phyloP scores from a whole-genome alignment of 495 filamentous ascomycete genomes.

The Emericellopsis terricola region DNA sequence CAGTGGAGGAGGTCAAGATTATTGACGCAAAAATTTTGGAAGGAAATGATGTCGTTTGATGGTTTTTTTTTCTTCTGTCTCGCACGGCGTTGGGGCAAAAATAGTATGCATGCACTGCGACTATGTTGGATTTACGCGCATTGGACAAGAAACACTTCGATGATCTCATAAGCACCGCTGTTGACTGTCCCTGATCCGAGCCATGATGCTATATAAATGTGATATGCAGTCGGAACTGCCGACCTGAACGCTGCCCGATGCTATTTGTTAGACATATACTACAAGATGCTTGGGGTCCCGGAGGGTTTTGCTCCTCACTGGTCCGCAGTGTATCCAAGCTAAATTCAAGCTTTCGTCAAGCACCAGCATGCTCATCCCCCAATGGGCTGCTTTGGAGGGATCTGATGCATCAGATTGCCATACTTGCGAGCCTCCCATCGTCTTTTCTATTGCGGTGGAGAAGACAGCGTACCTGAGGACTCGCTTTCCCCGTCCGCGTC shows the following conservation, averaged over 20 bases:
- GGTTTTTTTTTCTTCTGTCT: no score
- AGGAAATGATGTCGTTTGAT: constrained; percentile 20
- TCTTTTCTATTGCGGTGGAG: constrained; percentile 20
- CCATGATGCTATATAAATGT: no score
- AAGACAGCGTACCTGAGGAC: constrained; percentile 31
- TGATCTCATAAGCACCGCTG: no score
- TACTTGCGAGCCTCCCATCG: neutral
- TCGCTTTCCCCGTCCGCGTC: constrained; percentile 28
- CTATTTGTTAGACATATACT: no score
- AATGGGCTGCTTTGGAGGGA: constrained; percentile 1
- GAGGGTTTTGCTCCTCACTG: neutral
- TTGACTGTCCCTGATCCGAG: no score
- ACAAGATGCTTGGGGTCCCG: neutral
- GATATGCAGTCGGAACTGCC: no score
- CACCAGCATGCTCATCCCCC: neutral
- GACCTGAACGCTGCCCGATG: no score
- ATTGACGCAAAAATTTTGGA: constrained; percentile 48
- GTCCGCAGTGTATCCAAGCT: constrained; percentile 1
- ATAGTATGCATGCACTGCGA: no score
- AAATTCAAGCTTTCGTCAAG: neutral
- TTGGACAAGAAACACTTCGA: no score
- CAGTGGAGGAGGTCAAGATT: constrained; percentile 71
- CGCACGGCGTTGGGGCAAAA: no score
- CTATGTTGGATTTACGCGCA: no score
- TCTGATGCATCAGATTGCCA: no score